These are phyloP conservation scores for Heliamphora pulchella DNA, from an alignment of 179 eudicot genomes.

Conservation along the genomic window DNA sequence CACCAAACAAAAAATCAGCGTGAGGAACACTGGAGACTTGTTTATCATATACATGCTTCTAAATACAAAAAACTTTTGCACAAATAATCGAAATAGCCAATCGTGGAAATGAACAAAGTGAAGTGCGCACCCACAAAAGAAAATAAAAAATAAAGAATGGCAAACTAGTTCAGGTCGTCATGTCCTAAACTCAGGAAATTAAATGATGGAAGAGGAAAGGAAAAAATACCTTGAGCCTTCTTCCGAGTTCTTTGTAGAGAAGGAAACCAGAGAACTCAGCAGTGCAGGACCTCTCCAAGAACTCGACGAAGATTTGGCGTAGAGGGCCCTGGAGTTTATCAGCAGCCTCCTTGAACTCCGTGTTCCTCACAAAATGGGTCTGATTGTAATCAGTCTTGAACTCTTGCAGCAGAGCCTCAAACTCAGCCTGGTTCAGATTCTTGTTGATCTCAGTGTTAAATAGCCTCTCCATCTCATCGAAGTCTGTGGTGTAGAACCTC, in stretches of 20 bases:
- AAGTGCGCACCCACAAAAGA: background rate
- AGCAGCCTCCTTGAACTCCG: slow-evolving; percentile 95
- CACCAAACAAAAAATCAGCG: too few relatives aligned
- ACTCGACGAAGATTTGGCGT: slow-evolving; percentile 87
- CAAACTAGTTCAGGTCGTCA: too few relatives aligned
- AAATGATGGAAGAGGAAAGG: background rate
- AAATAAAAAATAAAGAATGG: background rate
- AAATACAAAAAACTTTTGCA: too few relatives aligned
- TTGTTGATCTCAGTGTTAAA: slow-evolving; percentile 84
- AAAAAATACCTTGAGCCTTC: slow-evolving; percentile 77
- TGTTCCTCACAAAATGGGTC: slow-evolving; percentile 92
- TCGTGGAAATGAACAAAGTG: too few relatives aligned
- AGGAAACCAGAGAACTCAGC: slow-evolving; percentile 96
- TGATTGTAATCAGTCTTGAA: slow-evolving; percentile 96
- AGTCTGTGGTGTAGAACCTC: slow-evolving; percentile 87
- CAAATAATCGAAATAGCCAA: too few relatives aligned
- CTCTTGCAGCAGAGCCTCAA: slow-evolving; percentile 77
- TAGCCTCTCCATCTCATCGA: slow-evolving; percentile 88
- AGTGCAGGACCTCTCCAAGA: slow-evolving; percentile 94
- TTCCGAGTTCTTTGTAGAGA: slow-evolving; percentile 90
- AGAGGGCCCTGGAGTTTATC: slow-evolving; percentile 72
- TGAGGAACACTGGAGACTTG: too few relatives aligned
- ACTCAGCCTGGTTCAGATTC: slow-evolving; percentile 70
- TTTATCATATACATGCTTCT: too few relatives aligned
- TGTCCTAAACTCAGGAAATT: background rate